Evolutionary conservation across 192 early-diverging fungal genomes (phyloP), one percentile per base, ranked within the genome.

Genomic region (Phycomyces blakesleeanus): DNA sequence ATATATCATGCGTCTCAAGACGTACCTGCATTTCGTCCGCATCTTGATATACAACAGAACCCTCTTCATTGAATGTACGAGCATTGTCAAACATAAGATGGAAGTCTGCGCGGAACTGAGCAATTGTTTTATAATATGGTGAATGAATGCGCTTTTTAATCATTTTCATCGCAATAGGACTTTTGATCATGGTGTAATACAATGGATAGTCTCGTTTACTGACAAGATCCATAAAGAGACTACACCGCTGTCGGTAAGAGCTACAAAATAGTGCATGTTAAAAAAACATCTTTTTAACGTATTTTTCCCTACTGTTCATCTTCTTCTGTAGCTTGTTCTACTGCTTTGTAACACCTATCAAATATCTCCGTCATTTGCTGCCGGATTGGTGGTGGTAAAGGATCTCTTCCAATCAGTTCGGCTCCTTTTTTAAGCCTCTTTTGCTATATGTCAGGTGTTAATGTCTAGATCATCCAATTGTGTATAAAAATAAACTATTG

Each of bases 51-150:
- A 98, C 91, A 55, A 83, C 77, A 15, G 92, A 94, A 11, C 87
- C 92, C 61, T 94, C 90, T 71, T 90, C 79, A 71, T 98, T 98
- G 74, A 93, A 98, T 3, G 80, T 89, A 64, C 85, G 85, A 8
- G 97, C 97, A 63, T 98, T 98, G 71, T 89, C 67, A 61, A 93
- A 94, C 90, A 99, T 94, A n/a, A 89, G 78, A 59, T 85, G 73
- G 64, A 93, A 92, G 73, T 98, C 97, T 20, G 83, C 80, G 53
- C 82, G 77, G 73, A 95, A 96, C 61, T 86, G 78, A 0, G 66
- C 49, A 5, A 86, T 69, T 15, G 72, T 69, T 38, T 79, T 76
- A 73, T 98, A 98, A 59, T 82, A 77, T 42, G 81, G 73, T 9
- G 75, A 84, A 61, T 85, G 83, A 63, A 95, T 85, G 24, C 88